phyloP scores from a whole-genome alignment of 305 asterid species.

The Rubia peregrina region DNA sequence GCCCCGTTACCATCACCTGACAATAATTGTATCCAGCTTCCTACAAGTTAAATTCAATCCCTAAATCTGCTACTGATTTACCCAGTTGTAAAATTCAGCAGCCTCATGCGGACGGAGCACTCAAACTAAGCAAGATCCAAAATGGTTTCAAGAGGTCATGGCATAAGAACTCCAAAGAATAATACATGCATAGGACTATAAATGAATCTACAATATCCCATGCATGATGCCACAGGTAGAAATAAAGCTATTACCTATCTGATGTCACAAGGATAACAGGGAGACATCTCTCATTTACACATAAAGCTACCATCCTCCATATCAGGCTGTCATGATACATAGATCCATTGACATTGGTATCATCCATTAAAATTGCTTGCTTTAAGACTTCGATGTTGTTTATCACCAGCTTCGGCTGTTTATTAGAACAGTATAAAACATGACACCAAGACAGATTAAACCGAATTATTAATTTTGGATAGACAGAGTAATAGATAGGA shows the following conservation, averaged over 20 bases:
- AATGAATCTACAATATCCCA: neutral
- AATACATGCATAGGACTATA: neutral
- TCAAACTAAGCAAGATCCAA: neutral
- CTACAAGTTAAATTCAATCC: neutral
- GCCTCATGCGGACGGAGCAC: neutral
- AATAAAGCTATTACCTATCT: slow-evolving; percentile 49
- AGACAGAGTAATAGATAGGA: slow-evolving; percentile 1
- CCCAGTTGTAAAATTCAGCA: neutral
- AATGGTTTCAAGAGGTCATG: neutral
- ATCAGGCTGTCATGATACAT: slow-evolving; percentile 91
- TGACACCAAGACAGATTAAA: slow-evolving; percentile 12
- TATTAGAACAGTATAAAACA: slow-evolving; percentile 28
- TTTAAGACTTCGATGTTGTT: slow-evolving; percentile 89
- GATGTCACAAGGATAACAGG: slow-evolving; percentile 81
- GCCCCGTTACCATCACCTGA: neutral
- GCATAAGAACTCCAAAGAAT: neutral
- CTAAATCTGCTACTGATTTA: neutral
- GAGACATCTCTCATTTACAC: slow-evolving; percentile 79
- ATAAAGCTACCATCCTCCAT: slow-evolving; percentile 85
- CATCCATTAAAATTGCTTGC: slow-evolving; percentile 57
- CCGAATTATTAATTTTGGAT: neutral
- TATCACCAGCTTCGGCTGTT: slow-evolving; percentile 93
- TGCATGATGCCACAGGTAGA: slow-evolving; percentile 9
- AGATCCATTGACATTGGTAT: slow-evolving; percentile 58
- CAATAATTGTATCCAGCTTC: neutral